Evolutionary conservation across 116 monocot genomes (phyloP).

Genomic region (Zostera marina): DNA sequence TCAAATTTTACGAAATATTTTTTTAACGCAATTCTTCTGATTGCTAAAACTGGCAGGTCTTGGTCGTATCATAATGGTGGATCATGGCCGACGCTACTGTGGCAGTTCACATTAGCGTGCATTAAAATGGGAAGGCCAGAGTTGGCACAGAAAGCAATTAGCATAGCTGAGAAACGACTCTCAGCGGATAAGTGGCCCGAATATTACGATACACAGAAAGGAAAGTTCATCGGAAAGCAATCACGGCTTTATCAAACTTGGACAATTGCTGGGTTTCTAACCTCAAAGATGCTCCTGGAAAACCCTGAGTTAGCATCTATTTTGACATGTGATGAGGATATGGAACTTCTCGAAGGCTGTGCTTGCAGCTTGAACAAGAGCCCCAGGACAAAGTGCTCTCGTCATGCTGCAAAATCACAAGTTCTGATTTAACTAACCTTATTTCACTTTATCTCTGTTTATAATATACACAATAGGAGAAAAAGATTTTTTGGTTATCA

Average conservation of each 20-base stretch:
- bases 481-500: not conserved
- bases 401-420: slow-evolving; percentile 35
- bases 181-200: slow-evolving; percentile 65
- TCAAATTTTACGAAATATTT: not conserved
- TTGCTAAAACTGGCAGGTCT: slow-evolving; percentile 41
- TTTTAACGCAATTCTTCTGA: not conserved
- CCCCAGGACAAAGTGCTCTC: slow-evolving; percentile 37
- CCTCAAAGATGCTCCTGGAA: slow-evolving; percentile 49
- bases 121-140: slow-evolving; percentile 80
- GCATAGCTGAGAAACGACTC: slow-evolving; percentile 47
- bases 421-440: slow-evolving; percentile 11
- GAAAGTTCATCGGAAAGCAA: slow-evolving; percentile 62
- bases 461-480: slow-evolving; percentile 5
- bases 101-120: slow-evolving; percentile 93
- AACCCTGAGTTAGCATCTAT: slow-evolving; percentile 47
- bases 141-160: slow-evolving; percentile 44
- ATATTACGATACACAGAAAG: slow-evolving; percentile 49
- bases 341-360: slow-evolving; percentile 63
- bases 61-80: slow-evolving; percentile 88
- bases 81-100: slow-evolving; percentile 78
- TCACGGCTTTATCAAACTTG: slow-evolving; percentile 56
- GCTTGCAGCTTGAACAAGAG: slow-evolving; percentile 37
- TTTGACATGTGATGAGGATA: slow-evolving; percentile 65
- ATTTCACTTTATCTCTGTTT: not conserved
- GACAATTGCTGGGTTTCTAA: slow-evolving; percentile 54